Percentiles rank a stretch among this genome's conserved stretches.
These are phyloP conservation scores for Chytridium lagenaria DNA, from an alignment of 371 early-diverging fungal species.

Conservation along the genomic window DNA sequence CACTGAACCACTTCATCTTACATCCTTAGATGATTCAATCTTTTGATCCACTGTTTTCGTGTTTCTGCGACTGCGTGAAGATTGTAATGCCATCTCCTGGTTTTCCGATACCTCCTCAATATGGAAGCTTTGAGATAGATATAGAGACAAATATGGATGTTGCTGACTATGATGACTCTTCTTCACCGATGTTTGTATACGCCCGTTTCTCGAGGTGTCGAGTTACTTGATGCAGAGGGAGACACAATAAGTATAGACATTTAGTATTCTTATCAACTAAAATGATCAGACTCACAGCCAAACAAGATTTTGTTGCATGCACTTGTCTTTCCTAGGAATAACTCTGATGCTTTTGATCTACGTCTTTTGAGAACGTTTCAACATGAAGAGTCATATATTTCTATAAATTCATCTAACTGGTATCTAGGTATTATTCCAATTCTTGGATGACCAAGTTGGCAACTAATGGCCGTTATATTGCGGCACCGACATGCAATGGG, in stretches of 20 bases:
- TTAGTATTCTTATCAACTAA: neutral
- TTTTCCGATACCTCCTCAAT: slow-evolving; percentile 52
- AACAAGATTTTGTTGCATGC: slow-evolving; percentile 84
- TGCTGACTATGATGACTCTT: neutral
- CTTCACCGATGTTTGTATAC: neutral
- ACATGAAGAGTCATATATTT: neutral
- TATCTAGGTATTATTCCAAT: slow-evolving; percentile 79
- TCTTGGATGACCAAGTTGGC: slow-evolving; percentile 90
- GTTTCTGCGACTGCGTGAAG: slow-evolving; percentile 90
- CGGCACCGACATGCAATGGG: slow-evolving; percentile 88
- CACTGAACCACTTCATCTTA: neutral
- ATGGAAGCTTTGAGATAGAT: no score
- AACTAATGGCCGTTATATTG: slow-evolving; percentile 81
- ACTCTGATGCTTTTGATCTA: slow-evolving; percentile 71
- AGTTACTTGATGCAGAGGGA: slow-evolving; percentile 83
- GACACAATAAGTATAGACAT: slow-evolving; percentile 67
- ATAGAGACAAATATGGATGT: neutral
- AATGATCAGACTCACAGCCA: slow-evolving; percentile 69
- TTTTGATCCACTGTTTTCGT: slow-evolving; percentile 81
- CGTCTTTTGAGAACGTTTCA: neutral
- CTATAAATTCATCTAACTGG: slow-evolving; percentile 67
- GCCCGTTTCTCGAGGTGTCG: slow-evolving; percentile 86
- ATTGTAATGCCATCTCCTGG: slow-evolving; percentile 71
- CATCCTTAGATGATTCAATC: slow-evolving; percentile 36
- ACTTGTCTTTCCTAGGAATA: slow-evolving; percentile 73